Evolutionary conservation across 2,329 filamentous ascomycete genomes (phyloP), one percentile per base, ranked within the genome.

Genomic region (Botryosphaeria dothidea): DNA sequence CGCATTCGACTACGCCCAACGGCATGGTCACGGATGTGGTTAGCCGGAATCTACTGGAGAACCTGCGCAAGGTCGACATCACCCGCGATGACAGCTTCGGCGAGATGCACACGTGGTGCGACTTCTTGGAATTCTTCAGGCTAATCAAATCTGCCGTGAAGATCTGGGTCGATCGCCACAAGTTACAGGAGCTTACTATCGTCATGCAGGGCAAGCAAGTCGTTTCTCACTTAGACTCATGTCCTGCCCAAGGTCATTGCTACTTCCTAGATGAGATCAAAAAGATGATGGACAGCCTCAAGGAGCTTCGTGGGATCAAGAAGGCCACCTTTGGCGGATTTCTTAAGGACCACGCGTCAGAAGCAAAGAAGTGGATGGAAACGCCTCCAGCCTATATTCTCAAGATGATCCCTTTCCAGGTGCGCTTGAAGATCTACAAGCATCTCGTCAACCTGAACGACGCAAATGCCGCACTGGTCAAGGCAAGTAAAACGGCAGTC

Each of bases 81-180:
- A 61, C 64, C 31, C 56, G 64, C 38, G 54, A 61, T 21, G 23
- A 51, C n/a, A 54, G 56, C 45, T 51, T 48, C 29, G 64, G 48
- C 46, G 64, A 65, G 36, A 54, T 57, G 38, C 62, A 64, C 23
- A 48, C 45, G 19, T 64, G 62, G 62, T 64, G 62, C 29, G 62
- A 64, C 43, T 36, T 64, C 21, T 38, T 64, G 38, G 62, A 64
- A 34, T 64, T 58, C 43, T 64, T 64, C 52, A 45, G 52, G 29
- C 31, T 64, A 27, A 64, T 64, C 43, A 64, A 48, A 13, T 57
- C 51, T 21, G 51, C 51, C 7, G 52, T 64, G 17, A 54, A 41
- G 13, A 27, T 64, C 8, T 64, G 62, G 62, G 21, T 25, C 31
- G 45, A 58, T 8, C 19, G n/a, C 21, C 64, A 65, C 31, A 49